Evolutionary conservation across 2,329 filamentous ascomycete genomes (phyloP), one percentile per base, ranked within the genome.

Genomic region (Zasmidium citrigriseum): DNA sequence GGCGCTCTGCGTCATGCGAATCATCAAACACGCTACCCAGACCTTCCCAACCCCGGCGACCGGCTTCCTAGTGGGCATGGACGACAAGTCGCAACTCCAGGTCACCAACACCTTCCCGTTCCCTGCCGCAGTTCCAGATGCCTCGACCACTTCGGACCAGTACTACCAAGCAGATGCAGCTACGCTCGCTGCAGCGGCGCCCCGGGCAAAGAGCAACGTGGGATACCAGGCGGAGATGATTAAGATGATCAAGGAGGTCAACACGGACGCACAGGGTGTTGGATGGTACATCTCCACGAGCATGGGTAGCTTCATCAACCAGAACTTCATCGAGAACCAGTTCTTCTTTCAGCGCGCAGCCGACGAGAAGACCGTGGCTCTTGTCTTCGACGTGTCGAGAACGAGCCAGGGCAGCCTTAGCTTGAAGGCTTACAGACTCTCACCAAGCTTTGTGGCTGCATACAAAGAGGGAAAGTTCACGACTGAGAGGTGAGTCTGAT

Each of bases 241-340:
- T 77, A 90, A 92, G 73, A 92, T 95, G 77, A 81, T 98, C 64
- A 89, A 93, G 76, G 95, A 98, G 79, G 95, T 99, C 72, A 99
- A 98, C 76, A 90, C 98, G 60, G 95, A 99, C 76, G 95, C 95
- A 66, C 96, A 98, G 82, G 96, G 91, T 72, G 91, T 96, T 60
- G 95, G 95, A 71, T 99, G 93, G 93, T 99, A 99, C 81, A 97
- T 92, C 59, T 97, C 92, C 80, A 91, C 93, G 64, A 96, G 92
- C 77, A 96, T 99, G 90, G 95, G 95, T 77, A 98, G 96, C 83
- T 98, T 98, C 70, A 84, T 98, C 82, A 97, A 93, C 82, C 77
- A 89, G 73, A 90, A 89, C 82, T 93, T 96, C 74, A 90, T 99
- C 77, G 95, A 99, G 84, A 99, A 98, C 82, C 93, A 97, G 78